Evolutionary conservation across 257 asterid species (phyloP).

Genomic region (Echium plantagineum): DNA sequence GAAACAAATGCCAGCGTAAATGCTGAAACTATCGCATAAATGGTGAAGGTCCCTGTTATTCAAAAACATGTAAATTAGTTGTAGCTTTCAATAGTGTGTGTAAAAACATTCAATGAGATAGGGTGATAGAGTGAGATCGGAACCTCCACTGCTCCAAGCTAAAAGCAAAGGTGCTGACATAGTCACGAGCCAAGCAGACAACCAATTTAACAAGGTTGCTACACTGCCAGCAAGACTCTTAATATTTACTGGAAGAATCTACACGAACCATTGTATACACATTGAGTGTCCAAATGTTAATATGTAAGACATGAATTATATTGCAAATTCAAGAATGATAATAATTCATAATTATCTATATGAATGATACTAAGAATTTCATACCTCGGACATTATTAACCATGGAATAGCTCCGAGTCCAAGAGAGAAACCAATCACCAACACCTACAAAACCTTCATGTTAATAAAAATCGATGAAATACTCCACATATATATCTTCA

Average conservation of each 20-base stretch:
- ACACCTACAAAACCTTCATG: conserved; percentile 27
- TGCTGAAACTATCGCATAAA: conserved; percentile 45
- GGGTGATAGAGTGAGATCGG: conserved; percentile 12
- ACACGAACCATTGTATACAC: conserved; percentile 9
- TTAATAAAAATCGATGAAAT: conserved; percentile 8
- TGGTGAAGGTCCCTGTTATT: conserved; percentile 62
- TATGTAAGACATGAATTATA: neutral
- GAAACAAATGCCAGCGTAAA: conserved; percentile 46
- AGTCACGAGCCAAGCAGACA: conserved; percentile 58
- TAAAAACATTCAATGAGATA: neutral
- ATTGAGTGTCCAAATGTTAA: too few relatives aligned
- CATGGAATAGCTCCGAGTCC: conserved; percentile 89
- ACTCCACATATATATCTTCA: neutral
- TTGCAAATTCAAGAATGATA: neutral
- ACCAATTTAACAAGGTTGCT: conserved; percentile 81
- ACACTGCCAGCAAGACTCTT: conserved; percentile 91
- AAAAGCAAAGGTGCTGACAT: conserved; percentile 76
- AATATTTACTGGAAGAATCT: conserved; percentile 86
- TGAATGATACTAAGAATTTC: neutral
- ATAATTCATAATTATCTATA: too few relatives aligned
- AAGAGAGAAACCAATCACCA: conserved; percentile 68
- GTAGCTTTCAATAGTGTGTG: too few relatives aligned
- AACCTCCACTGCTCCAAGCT: conserved; percentile 87
- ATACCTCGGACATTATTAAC: conserved; percentile 92
- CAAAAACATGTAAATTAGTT: conserved; percentile 6